Base-by-base conservation (phyloP, 768 basidiomycete species). In the Kwoniella mangroviensis region DNA sequence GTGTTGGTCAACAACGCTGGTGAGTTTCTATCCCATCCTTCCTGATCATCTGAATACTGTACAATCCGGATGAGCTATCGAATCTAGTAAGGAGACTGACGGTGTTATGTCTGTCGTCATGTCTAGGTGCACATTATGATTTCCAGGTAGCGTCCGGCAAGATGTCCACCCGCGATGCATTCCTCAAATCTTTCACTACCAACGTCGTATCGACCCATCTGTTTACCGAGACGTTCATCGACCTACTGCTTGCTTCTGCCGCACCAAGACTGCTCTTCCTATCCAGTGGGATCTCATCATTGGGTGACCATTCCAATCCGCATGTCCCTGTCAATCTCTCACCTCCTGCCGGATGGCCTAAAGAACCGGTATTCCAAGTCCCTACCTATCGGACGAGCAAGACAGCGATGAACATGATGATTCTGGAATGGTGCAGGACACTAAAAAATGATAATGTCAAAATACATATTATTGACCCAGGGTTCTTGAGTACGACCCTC, bases 331-430 rank as follows among this genome's bases (percentile, higher is more conserved):
- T 70, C 34, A 69, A 75, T 67, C 2, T 51, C 2, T 53, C 65
- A 10, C 72, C 69, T 17, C 26, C 51, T 6, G 63, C 70, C 12
- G 73, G 73, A 53, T 73, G 69, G 69, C 69, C 73, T 5, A 73
- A 74, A 52, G 19, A 41, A 13, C 49, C 45, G 5, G 26, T 28
- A 1, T 70, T 69, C 63, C 24, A 61, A 4, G 24, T 58, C 26
- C 12, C 73, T 2, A 51, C 68, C 13, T 79, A 79, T 52, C 34
- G 73, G 63, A 52, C 68, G 0, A 60, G 42, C 51, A 79, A 79
- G 66, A 73, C 73, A 12, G 77, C 68, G 13, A 53, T 76, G 70
- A 76, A 76, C 40, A 79, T 79, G 77, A 68, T 77, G 69, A 58
- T 69, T 21, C 24, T 64, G 1, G 75, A 79, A 43, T 79, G 71